phyloP scores from a whole-genome alignment of 352 stramenopile species.

The Phytopythium helicoides region DNA sequence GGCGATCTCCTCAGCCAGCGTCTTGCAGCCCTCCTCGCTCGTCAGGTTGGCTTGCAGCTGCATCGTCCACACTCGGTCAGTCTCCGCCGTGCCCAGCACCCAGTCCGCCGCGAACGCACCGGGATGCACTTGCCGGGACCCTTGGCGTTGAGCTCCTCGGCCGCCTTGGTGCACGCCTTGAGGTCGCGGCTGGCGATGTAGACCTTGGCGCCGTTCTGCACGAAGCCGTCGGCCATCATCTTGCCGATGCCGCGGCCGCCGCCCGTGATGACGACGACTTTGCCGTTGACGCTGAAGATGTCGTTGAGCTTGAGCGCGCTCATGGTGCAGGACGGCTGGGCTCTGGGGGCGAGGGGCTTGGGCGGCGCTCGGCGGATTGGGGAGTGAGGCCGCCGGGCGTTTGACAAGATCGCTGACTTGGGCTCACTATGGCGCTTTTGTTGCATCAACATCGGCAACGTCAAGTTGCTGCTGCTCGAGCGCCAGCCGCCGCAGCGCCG shows the following conservation, averaged over 20 bases:
- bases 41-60: constrained; percentile 29
- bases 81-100: too few species aligned
- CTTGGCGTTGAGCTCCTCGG: constrained; percentile 55
- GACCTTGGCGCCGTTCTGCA: constrained; percentile 89
- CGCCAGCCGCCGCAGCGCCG: constrained; percentile 16
- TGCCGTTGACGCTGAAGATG: constrained; percentile 63
- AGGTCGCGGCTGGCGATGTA: constrained; percentile 89
- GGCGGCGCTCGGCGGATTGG: too few species aligned
- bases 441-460: too few species aligned
- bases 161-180: constrained; percentile 74
- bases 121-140: constrained; percentile 61
- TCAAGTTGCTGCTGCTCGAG: constrained; percentile 4
- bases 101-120: too few species aligned
- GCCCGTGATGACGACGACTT: constrained; percentile 93
- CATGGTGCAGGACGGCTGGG: constrained; percentile 3
- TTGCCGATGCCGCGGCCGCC: constrained; percentile 91
- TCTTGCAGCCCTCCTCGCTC: constrained; percentile 22
- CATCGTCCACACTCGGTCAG: constrained; percentile 5
- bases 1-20: constrained; percentile 68
- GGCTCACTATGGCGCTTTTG: too few species aligned
- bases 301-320: constrained; percentile 31
- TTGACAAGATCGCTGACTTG: too few species aligned
- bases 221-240: constrained; percentile 95
- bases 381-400: not conserved
- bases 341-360: not conserved